Percentiles rank a stretch among this genome's conserved stretches.
phyloP scores from a whole-genome alignment of 2,329 filamentous ascomycete species.

The Colletotrichum sp. region DNA sequence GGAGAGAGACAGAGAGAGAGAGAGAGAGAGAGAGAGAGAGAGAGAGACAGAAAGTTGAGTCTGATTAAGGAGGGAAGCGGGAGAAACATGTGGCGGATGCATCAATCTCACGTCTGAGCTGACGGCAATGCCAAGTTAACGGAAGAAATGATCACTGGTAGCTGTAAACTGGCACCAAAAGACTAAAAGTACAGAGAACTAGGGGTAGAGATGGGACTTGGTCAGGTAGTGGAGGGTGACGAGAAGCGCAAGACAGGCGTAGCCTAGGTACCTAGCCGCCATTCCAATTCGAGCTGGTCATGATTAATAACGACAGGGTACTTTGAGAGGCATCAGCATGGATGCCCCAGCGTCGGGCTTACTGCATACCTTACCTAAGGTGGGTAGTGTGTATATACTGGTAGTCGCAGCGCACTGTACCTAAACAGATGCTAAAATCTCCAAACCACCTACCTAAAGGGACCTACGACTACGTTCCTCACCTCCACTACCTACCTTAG shows the following conservation, averaged over 20 bases:
- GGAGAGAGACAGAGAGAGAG: too few species aligned
- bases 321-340: not conserved
- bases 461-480: not conserved
- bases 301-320: constrained; percentile 2
- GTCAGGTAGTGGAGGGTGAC: not conserved
- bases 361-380: not conserved
- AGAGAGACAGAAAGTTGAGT: not conserved
- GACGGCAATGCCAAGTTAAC: not conserved
- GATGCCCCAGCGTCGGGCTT: not conserved
- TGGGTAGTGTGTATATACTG: not conserved
- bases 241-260: not conserved
- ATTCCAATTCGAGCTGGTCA: constrained; percentile 7
- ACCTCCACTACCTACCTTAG: not conserved
- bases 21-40: not conserved
- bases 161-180: not conserved
- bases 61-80: not conserved
- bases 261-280: not conserved
- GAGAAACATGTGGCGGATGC: not conserved
- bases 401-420: not conserved
- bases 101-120: not conserved
- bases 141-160: not conserved
- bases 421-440: not conserved
- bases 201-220: not conserved
- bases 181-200: not conserved
- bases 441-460: not conserved